These are phyloP conservation scores for Fusarium dlaminii DNA, from an alignment of 2,329 filamentous ascomycete genomes.

Conservation along the genomic window DNA sequence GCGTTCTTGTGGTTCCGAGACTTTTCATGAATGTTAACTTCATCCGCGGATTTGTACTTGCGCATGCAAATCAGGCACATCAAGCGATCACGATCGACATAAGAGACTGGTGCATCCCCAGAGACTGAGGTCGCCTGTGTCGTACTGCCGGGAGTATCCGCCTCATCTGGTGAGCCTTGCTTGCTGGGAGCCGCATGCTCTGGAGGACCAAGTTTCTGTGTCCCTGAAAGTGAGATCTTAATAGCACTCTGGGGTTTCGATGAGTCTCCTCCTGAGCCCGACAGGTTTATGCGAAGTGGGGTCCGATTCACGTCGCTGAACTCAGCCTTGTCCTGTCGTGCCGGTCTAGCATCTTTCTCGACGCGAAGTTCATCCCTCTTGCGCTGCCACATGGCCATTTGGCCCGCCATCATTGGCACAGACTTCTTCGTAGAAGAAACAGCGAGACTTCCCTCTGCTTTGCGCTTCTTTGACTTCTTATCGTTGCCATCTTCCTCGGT, in stretches of 20 bases:
- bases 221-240: slow-evolving; percentile 47
- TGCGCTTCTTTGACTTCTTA: slow-evolving; percentile 63
- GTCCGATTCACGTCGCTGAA: slow-evolving; percentile 31
- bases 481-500: slow-evolving; percentile 43
- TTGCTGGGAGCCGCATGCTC: slow-evolving; percentile 12
- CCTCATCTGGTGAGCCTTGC: slow-evolving; percentile 17
- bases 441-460: slow-evolving; percentile 53
- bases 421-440: slow-evolving; percentile 49
- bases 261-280: slow-evolving; percentile 23
- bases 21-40: slow-evolving; percentile 55
- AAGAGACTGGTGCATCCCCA: slow-evolving; percentile 54
- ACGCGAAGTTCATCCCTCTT: slow-evolving; percentile 54
- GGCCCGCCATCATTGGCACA: slow-evolving; percentile 56
- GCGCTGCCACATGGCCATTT: slow-evolving; percentile 57
- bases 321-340: slow-evolving; percentile 1
- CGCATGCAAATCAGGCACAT: slow-evolving; percentile 59
- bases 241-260: slow-evolving; percentile 39
- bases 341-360: slow-evolving; percentile 8
- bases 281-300: slow-evolving; percentile 35
- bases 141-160: neutral
- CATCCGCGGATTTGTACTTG: slow-evolving; percentile 56
- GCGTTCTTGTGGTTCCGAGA: slow-evolving; percentile 55
- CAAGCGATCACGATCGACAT: slow-evolving; percentile 64
- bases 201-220: slow-evolving; percentile 28
- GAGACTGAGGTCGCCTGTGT: neutral